A percentile compares a stretch with the other conserved stretches of the same genome.
phyloP scores from a whole-genome alignment of 1,284 basidiomycete species.

The Trametes pubescens region DNA sequence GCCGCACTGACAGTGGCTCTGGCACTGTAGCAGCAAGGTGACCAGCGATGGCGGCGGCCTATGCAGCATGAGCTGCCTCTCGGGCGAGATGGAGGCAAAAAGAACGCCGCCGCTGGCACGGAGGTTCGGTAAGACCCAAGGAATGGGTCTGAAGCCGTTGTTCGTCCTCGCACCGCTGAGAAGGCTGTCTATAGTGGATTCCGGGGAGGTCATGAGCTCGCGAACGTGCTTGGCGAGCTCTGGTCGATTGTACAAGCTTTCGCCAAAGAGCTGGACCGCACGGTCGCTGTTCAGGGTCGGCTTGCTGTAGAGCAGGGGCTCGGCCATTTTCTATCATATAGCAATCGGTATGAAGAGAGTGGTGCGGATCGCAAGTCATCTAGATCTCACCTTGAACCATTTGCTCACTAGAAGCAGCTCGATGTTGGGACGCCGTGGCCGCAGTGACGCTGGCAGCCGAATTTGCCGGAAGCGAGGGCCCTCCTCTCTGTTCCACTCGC shows the following conservation, averaged over 20 bases:
- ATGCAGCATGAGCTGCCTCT: background rate
- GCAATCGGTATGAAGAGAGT: background rate
- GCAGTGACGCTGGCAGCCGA: too few relatives aligned
- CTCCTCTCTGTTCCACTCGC: too few relatives aligned
- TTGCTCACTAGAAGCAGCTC: background rate
- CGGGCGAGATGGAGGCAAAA: background rate
- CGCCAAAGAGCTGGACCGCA: background rate
- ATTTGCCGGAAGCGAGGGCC: background rate
- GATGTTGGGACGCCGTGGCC: too few relatives aligned
- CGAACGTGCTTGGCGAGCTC: constrained; percentile 4
- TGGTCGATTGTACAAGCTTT: background rate
- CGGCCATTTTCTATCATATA: constrained; percentile 1
- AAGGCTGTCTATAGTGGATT: background rate
- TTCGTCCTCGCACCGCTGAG: background rate
- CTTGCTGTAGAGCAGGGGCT: constrained; percentile 4
- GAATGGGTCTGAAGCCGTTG: background rate
- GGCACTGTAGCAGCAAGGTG: background rate
- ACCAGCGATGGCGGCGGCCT: background rate
- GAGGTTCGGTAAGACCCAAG: constrained; percentile 1
- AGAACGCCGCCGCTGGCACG: background rate
- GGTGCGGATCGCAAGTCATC: background rate
- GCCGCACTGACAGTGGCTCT: too few relatives aligned
- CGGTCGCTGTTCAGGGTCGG: background rate
- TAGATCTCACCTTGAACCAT: constrained; percentile 3
- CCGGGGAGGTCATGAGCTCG: background rate